Percentiles rank a stretch among this genome's conserved stretches.
These are phyloP conservation scores for Sporothrix euskadiensis DNA, from an alignment of 2,329 filamentous ascomycete species.

Conservation along the genomic window DNA sequence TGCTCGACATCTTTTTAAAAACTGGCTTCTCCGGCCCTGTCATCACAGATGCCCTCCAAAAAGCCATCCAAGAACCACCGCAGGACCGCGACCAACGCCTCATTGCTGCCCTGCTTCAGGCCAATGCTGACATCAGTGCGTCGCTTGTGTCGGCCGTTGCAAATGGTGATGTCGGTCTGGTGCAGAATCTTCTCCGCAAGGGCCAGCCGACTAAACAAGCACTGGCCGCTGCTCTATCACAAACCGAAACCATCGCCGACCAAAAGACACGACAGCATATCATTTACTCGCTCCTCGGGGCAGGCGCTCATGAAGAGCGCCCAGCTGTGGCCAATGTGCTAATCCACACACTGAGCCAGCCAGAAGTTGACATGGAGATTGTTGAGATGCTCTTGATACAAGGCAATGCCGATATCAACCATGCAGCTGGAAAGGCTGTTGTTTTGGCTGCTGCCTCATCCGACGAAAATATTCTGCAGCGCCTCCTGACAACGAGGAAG, in stretches of 20 bases:
- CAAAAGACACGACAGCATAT: conserved; percentile 49
- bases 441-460: conserved; percentile 44
- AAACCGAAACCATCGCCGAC: conserved; percentile 50
- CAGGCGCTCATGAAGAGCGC: conserved; percentile 43
- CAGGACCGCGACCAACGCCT: conserved; percentile 52
- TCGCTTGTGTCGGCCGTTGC: conserved; percentile 51
- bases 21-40: conserved; percentile 50
- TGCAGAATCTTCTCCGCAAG: conserved; percentile 48
- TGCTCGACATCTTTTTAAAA: conserved; percentile 53
- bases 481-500: conserved; percentile 50
- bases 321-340: conserved; percentile 48
- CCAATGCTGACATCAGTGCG: conserved; percentile 56
- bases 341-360: conserved; percentile 45
- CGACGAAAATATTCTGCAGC: conserved; percentile 51
- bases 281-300: conserved; percentile 48
- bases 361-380: conserved; percentile 53
- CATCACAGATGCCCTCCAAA: conserved; percentile 53
- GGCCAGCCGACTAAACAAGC: conserved; percentile 51
- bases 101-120: conserved; percentile 53
- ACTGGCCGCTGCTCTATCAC: conserved; percentile 47
- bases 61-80: conserved; percentile 52
- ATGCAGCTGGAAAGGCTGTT: conserved; percentile 48
- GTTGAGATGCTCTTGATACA: conserved; percentile 51
- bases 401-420: conserved; percentile 56
- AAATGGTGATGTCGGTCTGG: conserved; percentile 50